Base-by-base conservation (phyloP, 2,329 filamentous ascomycete genomes). In the Clonostachys byssicola region DNA sequence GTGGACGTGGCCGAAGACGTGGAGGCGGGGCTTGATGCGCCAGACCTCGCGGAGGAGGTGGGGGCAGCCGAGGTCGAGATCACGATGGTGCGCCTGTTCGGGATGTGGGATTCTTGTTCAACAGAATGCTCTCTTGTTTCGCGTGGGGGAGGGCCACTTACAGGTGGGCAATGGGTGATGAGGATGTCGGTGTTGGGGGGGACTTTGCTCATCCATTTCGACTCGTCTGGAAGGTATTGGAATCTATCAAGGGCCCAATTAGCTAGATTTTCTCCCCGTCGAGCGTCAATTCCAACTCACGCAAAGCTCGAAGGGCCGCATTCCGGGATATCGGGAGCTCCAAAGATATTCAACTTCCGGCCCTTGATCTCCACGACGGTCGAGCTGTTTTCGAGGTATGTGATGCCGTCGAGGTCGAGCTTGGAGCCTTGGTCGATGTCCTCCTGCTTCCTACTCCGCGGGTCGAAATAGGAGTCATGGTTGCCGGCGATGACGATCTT, bases 401-500 rank as follows among this genome's bases (percentile, higher is more conserved):
- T 74, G 43, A 96, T 70, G 40, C 74, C 74, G 46, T 78, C 83
- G 71, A 89, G 83, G 55, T 89, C 73, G 14, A 92, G 73, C 33
- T 63, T 65, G 51, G 70, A 68, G n/a, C 64, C 63, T 2, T 69
- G 66, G n/a, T 71, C 60, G 17, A 74, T 72, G 59, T 89, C 83
- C 42, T 78, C 72, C 10, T 74, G 67, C 14, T 63, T 65, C 5
- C 88, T 77, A 13, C 81, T 83, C 34, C 74, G 72, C 20, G 79
- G 72, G 64, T 95, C 92, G 51, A 95, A 87, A 72, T 83, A 95
- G 57, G 82, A 85, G 61, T 96, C 92, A 64, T 96, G 92, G 61
- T 96, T 96, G 1, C 92, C 92, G 34, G 83, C 82, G 34, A 97
- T 83, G 35, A 92, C 79, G 20, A 96, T 75, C 65, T 96, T 95